Evolutionary conservation across 1,284 basidiomycete species (phyloP).

Genomic region (Fomitiporia mediterranea): DNA sequence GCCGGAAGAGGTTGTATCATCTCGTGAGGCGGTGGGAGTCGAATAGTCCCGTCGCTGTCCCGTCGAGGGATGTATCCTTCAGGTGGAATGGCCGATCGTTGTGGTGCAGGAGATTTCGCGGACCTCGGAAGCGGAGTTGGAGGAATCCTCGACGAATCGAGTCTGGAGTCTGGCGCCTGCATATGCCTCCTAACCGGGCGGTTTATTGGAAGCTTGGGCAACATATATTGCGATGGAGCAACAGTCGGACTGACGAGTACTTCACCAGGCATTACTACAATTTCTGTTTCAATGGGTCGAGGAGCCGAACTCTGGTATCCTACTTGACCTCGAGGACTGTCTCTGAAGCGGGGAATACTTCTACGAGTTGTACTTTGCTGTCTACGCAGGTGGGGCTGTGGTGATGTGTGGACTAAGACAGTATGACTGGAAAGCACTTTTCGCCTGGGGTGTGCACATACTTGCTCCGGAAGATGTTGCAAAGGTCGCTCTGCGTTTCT

Average conservation of each 20-base stretch:
- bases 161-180: slow-evolving; percentile 18
- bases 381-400: too few relatives aligned
- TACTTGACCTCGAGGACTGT: background rate
- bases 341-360: too few relatives aligned
- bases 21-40: slow-evolving; percentile 53
- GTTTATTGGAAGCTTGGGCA: background rate
- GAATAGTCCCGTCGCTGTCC: slow-evolving; percentile 42
- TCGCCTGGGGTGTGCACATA: too few relatives aligned
- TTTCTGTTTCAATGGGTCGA: slow-evolving; percentile 11
- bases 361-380: too few relatives aligned
- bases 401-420: too few relatives aligned
- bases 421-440: too few relatives aligned
- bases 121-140: slow-evolving; percentile 12
- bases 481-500: background rate
- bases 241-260: background rate
- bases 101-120: slow-evolving; percentile 21
- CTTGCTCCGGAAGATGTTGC: background rate
- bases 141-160: slow-evolving; percentile 13
- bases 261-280: slow-evolving; percentile 8
- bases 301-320: slow-evolving; percentile 16
- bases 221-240: slow-evolving; percentile 1
- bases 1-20: slow-evolving; percentile 36
- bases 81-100: slow-evolving; percentile 38
- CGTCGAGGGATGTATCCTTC: slow-evolving; percentile 52
- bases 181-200: slow-evolving; percentile 3